Evolutionary conservation across 1,284 basidiomycete species (phyloP).

Genomic region (Macrocystidia cucumis): DNA sequence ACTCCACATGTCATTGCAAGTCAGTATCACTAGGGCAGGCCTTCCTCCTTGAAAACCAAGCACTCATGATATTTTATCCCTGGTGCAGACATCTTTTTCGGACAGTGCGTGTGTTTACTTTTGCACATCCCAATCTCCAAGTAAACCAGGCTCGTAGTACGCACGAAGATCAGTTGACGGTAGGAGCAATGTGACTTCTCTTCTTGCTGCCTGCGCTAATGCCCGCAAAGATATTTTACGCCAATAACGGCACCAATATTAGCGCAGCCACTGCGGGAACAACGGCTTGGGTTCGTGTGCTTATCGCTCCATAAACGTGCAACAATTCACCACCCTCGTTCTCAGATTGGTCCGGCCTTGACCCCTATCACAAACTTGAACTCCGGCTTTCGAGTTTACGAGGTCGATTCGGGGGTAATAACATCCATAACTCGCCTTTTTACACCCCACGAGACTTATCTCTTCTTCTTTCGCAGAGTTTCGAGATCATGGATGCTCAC

Average conservation of each 20-base stretch:
- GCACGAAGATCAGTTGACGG: constrained; percentile 76
- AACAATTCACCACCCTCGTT: constrained; percentile 9
- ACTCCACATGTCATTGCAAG: constrained; percentile 76
- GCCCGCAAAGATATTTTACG: constrained; percentile 56
- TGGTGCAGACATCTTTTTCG: constrained; percentile 62
- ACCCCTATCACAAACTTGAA: constrained; percentile 73
- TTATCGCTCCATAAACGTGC: constrained; percentile 27
- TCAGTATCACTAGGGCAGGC: constrained; percentile 28
- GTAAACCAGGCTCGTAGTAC: constrained; percentile 33
- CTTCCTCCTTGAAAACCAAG: constrained; percentile 1
- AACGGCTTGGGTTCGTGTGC: constrained; percentile 54
- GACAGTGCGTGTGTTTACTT: constrained; percentile 37
- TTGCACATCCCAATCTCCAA: not conserved
- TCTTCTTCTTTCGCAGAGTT: constrained; percentile 38
- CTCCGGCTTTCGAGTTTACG: constrained; percentile 74
- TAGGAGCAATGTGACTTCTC: constrained; percentile 19
- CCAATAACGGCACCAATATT: constrained; percentile 62
- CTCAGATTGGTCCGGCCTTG: constrained; percentile 59
- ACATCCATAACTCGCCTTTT: not conserved
- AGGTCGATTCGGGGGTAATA: constrained; percentile 64
- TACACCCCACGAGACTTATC: constrained; percentile 3
- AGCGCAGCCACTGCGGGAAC: constrained; percentile 49
- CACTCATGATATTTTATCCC: constrained; percentile 6
- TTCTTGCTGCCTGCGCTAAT: not conserved
- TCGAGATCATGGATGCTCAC: constrained; percentile 66